Evolutionary conservation across 176 grass and related monocot genomes (phyloP), one percentile per base, ranked within the genome.

Genomic region (Calamus simplicifolius): DNA sequence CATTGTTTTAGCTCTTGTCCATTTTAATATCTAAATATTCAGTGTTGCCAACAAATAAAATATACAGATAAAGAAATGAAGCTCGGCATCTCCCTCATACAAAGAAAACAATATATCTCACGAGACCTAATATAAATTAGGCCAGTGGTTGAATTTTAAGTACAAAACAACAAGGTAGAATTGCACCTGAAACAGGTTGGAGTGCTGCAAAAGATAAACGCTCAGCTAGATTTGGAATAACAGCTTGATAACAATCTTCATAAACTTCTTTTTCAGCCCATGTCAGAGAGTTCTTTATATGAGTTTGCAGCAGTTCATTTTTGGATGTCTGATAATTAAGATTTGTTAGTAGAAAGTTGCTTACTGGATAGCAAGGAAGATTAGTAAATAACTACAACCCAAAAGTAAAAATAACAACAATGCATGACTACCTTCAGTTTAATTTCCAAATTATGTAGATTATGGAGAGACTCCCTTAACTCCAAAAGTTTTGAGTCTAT

Each of bases 251-350:
- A 25, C 75, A 82, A 57, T 51, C 69, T 53, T 80, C 64, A 25
- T 58, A 80, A 51, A 4, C 30, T 66, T 82, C 78, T 62, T 69
- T 97, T 50, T 97, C 70, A 30, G 87, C 85, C 87, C 87, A 97
- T 56, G 79, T n/a, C 53, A 97, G 77, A 75, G 87, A 97, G 15
- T 62, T 81, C 59, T 74, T 97, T 54, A 81, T 91, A 58, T 71
- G 80, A 29, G 92, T 97, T 91, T 97, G 87, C 75, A 97, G 67
- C 10, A 74, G 64, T 78, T 97, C 92, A 64, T 86, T 69, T 72
- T 88, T 81, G 25, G 84, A 78, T 50, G 75, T 78, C 92, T 97
- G 72, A 62, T 64, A 66, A 16, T 52, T 15, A 56, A 74, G 52
- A 64, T 58, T 10, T 78, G 18, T 58, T 38, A 48, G 63, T 54